These are phyloP conservation scores for Soucietia sequanensis DNA, from an alignment of 805 yeast species.

Conservation along the genomic window DNA sequence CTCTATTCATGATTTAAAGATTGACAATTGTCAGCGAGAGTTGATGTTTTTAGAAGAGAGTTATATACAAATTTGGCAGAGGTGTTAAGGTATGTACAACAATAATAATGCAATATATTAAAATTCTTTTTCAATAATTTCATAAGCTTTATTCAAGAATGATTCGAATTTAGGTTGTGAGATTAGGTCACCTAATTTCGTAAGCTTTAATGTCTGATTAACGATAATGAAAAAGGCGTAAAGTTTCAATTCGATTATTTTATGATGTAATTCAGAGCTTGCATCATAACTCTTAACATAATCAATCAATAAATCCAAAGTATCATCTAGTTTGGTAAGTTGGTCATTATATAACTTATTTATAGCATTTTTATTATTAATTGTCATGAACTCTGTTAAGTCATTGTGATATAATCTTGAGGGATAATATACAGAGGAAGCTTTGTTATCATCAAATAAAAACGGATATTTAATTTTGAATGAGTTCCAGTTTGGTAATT, in stretches of 20 bases:
- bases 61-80: slow-evolving; percentile 68
- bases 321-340: background rate
- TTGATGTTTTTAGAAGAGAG: slow-evolving; percentile 61
- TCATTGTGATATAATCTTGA: background rate
- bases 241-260: slow-evolving; percentile 8
- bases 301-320: background rate
- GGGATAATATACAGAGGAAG: background rate
- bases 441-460: slow-evolving; percentile 13
- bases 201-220: slow-evolving; percentile 14
- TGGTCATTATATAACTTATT: background rate
- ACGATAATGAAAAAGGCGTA: slow-evolving; percentile 14
- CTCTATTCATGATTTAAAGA: slow-evolving; percentile 52
- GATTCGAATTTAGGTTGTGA: slow-evolving; percentile 1
- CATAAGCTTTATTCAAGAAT: slow-evolving; percentile 7
- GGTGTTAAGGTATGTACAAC: slow-evolving; percentile 5
- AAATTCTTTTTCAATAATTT: slow-evolving; percentile 2
- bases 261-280: background rate
- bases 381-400: background rate
- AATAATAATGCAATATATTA: slow-evolving; percentile 2
- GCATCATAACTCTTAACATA: background rate
- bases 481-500: slow-evolving; percentile 23
- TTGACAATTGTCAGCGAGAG: slow-evolving; percentile 50
- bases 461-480: slow-evolving; percentile 25
- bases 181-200: slow-evolving; percentile 15
- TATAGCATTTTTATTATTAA: background rate